Base-by-base conservation (phyloP, 2,329 filamentous ascomycete genomes). In the Stagonosporopsis rhizophila region DNA sequence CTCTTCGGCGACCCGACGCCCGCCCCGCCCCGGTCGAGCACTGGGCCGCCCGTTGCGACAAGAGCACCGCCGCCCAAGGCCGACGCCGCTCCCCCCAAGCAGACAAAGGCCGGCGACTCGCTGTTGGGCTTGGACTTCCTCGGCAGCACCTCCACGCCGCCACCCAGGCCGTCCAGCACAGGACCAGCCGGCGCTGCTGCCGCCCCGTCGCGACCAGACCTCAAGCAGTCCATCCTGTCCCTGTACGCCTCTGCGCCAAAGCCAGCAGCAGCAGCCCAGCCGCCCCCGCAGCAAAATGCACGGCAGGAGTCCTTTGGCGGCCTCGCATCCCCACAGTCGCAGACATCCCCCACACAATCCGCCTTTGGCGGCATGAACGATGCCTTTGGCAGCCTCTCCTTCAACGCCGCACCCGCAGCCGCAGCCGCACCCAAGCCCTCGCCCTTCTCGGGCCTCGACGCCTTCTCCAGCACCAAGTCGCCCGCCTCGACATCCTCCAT, bases 141-240 rank as follows among this genome's bases (percentile, higher is more conserved):
- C 59, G 87, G 87, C 48, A 78, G 86, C 28, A 81, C 89, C 37
- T 81, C 88, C 32, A 82, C 90, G 9, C 86, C 91, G n/a, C 87
- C 88, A 28, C 80, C 79, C 49, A 85, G 92, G 49, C 90, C 93
- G n/a, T 86, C 91, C 6, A 96, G 91, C 78, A 92, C 91, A 19
- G 85, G 88, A 4, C 87, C 87, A 12, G 82, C 83, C 5, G 42
- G 53, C 14, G 74, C 83, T 3, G 54, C 65, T 38, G 81, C 81
- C 17, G 83, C 84, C 12, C 88, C 90, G 66, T 96, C 92, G 41
- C 85, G 95, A 59, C 93, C 94, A 2, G 95, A 99, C 73, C 81
- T 99, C 58, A 99, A 99, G 78, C 94, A 97, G 77, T 98, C 94
- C 2, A 99, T 99, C 58, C 80, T 99, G 44, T 99, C 95, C 7